Conservation (phyloP, 1,139 yeast genomes). For the Hansenula anomala region DNA sequence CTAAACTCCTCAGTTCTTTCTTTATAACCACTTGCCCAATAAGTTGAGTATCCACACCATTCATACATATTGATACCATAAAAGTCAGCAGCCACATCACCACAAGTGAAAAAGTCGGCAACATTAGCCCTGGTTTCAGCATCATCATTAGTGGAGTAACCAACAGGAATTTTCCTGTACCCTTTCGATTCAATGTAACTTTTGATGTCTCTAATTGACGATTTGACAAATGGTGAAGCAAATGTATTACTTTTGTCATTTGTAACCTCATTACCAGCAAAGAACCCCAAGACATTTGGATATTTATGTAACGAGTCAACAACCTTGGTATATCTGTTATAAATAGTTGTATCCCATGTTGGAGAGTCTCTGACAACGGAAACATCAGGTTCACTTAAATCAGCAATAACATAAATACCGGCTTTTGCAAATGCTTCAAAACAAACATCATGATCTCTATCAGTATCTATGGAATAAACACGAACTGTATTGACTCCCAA, state of each 20-base stretch:
- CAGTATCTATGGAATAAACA: slow-evolving; percentile 51
- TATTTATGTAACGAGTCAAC: slow-evolving; percentile 46
- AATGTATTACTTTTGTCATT: slow-evolving; percentile 42
- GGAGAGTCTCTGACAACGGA: slow-evolving; percentile 49
- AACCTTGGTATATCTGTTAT: slow-evolving; percentile 58
- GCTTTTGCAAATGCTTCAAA: slow-evolving; percentile 47
- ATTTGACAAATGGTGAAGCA: slow-evolving; percentile 58
- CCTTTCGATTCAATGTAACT: slow-evolving; percentile 36
- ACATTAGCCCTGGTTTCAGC: slow-evolving; percentile 40
- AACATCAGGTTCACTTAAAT: slow-evolving; percentile 47
- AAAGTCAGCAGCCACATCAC: slow-evolving; percentile 40
- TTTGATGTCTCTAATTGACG: slow-evolving; percentile 56
- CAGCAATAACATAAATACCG: slow-evolving; percentile 54
- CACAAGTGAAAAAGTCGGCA: slow-evolving; percentile 49
- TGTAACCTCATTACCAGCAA: slow-evolving; percentile 62
- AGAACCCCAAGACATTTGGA: slow-evolving; percentile 48
- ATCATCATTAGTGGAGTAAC: slow-evolving; percentile 60
- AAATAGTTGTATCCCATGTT: slow-evolving; percentile 51
- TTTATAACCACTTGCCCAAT: slow-evolving; percentile 49
- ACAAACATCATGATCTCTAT: slow-evolving; percentile 46
- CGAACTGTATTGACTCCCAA: slow-evolving; percentile 50
- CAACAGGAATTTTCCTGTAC: slow-evolving; percentile 53
- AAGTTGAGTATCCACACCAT: slow-evolving; percentile 64
- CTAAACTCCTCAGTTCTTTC: slow-evolving; percentile 47
- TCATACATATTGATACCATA: slow-evolving; percentile 61